Conservation (phyloP, 2,329 filamentous ascomycete genomes). For the Calycina herbarum region DNA sequence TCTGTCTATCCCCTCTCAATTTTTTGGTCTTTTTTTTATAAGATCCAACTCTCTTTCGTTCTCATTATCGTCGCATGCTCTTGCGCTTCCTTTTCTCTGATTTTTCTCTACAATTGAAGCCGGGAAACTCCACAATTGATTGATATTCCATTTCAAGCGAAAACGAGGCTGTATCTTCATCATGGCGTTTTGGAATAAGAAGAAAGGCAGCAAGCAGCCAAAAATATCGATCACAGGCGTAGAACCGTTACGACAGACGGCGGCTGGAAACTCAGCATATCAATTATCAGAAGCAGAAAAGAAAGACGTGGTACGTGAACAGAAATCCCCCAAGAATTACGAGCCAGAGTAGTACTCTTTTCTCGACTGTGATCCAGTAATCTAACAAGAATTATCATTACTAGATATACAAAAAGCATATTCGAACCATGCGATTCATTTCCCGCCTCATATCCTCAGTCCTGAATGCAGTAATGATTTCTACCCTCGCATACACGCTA, state of each 20-base stretch:
- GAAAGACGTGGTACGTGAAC: conserved; percentile 19
- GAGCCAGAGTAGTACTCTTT: not conserved
- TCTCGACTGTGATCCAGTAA: not conserved
- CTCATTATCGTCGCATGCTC: not conserved
- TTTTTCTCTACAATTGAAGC: not conserved
- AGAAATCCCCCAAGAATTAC: not conserved
- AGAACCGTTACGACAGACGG: conserved; percentile 10
- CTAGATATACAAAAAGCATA: conserved; percentile 25
- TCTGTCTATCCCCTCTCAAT: not conserved
- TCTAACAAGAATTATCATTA: not conserved
- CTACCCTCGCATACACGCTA: conserved; percentile 24
- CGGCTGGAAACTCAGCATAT: conserved; percentile 10
- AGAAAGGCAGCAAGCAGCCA: conserved; percentile 41
- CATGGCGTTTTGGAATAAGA: conserved; percentile 19
- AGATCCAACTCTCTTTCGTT: not conserved
- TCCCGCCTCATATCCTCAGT: conserved; percentile 22
- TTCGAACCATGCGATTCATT: conserved; percentile 27
- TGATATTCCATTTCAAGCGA: not conserved
- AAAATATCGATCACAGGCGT: conserved; percentile 42
- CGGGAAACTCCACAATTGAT: not conserved
- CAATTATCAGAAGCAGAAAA: conserved; percentile 18
- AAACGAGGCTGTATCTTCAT: not conserved
- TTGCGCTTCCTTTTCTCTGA: not conserved
- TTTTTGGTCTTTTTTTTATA: not conserved
- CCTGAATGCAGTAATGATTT: conserved; percentile 23